phyloP scores from a whole-genome alignment of 176 grass and related monocot genomes.

The Pontederia paniculata region DNA sequence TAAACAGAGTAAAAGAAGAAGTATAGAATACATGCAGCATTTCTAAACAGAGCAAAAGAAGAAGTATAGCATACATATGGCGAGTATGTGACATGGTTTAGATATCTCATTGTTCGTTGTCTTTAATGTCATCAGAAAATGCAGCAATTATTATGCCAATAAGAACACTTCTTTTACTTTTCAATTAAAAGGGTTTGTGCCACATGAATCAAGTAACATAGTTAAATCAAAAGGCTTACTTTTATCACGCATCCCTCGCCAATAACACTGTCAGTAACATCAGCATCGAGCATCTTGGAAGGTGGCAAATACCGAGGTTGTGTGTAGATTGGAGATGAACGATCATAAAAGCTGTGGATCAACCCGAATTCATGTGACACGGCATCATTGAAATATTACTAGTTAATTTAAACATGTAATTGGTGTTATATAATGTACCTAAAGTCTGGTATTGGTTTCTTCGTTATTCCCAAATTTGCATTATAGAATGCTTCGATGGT shows the following conservation, averaged over 20 bases:
- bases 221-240: no score
- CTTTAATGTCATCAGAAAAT: not conserved
- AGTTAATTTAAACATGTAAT: no score
- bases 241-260: slow-evolving; percentile 90
- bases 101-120: not conserved
- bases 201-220: no score
- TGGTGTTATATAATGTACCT: slow-evolving; percentile 24
- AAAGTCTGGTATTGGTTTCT: slow-evolving; percentile 84
- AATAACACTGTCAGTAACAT: slow-evolving; percentile 86
- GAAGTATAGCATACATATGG: not conserved
- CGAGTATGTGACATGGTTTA: no score
- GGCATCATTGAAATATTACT: not conserved
- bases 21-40: slow-evolving; percentile 25
- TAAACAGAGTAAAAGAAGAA: not conserved
- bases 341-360: slow-evolving; percentile 75
- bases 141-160: no score
- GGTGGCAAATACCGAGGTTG: slow-evolving; percentile 77
- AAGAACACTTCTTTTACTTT: no score
- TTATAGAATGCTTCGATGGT: slow-evolving; percentile 7
- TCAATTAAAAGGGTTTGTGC: no score
- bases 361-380: slow-evolving; percentile 5
- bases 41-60: slow-evolving; percentile 20
- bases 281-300: slow-evolving; percentile 82
- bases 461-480: slow-evolving; percentile 73
- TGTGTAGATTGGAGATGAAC: slow-evolving; percentile 78